Conservation (phyloP, 2,329 filamentous ascomycete genomes). For the Clonostachys sp. region DNA sequence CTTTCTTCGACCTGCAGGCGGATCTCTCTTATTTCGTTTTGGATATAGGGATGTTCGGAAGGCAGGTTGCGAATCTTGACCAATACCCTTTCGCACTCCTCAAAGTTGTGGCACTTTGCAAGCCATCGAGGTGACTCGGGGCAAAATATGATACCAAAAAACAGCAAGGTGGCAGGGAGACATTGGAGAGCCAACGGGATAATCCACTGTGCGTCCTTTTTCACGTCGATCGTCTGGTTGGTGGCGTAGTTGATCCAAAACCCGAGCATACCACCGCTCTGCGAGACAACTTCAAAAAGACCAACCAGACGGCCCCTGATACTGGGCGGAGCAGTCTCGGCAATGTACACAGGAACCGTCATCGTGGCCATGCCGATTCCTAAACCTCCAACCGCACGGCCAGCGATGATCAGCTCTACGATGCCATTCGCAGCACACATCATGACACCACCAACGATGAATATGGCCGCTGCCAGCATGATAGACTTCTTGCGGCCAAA, state of each 20-base stretch:
- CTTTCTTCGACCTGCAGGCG: constrained; percentile 49
- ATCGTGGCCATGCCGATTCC: constrained; percentile 43
- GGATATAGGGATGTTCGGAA: constrained; percentile 15
- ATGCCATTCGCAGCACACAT: constrained; percentile 37
- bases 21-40: constrained; percentile 52
- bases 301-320: constrained; percentile 46
- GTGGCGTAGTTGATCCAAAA: constrained; percentile 26
- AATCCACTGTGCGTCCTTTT: constrained; percentile 24
- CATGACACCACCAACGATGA: constrained; percentile 41
- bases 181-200: constrained; percentile 36
- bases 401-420: constrained; percentile 52
- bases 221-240: constrained; percentile 7
- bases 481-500: constrained; percentile 32
- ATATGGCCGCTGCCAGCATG: constrained; percentile 37
- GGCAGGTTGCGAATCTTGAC: constrained; percentile 12
- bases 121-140: constrained; percentile 35
- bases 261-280: constrained; percentile 42
- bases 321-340: constrained; percentile 47
- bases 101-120: constrained; percentile 22
- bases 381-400: constrained; percentile 45
- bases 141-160: constrained; percentile 19
- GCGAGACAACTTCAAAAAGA: constrained; percentile 45
- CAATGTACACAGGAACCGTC: constrained; percentile 52
- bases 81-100: constrained; percentile 9
- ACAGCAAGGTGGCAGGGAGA: constrained; percentile 28